Evolutionary conservation across 2,329 filamentous ascomycete species (phyloP), one percentile per base, ranked within the genome.

Genomic region (Pochonia chlamydosporia): DNA sequence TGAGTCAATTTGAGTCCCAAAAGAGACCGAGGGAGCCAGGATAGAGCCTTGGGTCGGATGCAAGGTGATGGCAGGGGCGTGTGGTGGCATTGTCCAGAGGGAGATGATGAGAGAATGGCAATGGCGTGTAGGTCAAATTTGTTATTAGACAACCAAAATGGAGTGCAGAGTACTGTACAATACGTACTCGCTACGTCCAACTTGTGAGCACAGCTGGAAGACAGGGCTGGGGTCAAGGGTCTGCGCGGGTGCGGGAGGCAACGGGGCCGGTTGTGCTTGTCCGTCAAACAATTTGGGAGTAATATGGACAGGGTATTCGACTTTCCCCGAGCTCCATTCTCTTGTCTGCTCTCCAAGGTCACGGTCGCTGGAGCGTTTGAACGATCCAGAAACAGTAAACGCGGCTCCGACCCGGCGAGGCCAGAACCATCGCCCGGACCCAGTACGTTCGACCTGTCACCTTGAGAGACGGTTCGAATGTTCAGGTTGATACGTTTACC

Each of bases 1-100:
- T 50, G 48, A 31, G 26, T 28, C 18, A 49, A 25, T 28, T 36
- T 20, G 16, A 44, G 36, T 44, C 24, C 46, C 44, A 36, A 42
- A 44, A 23, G 40, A 30, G 21, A 43, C 25, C 24, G 28, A 39
- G 20, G 26, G 28, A 23, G 40, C 21, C 21, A 23, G 40, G 40
- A 28, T 42, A 24, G 13, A 20, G 23, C 23, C 20, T 26, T 33
- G 16, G 20, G 35, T 37, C 20, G 18, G 35, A 39, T 21, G 35
- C 35, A 39, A 39, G 35, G 35, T 39, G 35, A 23, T 39, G 35
- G 16, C 7, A 9, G 35, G 20, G 35, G 20, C 31, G 31, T 35
- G 31, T 6, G 30, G 14, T 33, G 30, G 30, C 13, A 33, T 11
- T 35, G 31, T 35, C 31, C 7, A 23, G 35, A 14, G 23, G 6